Evolutionary conservation across 805 yeast species (phyloP), one percentile per base, ranked within the genome.

Genomic region (Kregervanrija delftensis): DNA sequence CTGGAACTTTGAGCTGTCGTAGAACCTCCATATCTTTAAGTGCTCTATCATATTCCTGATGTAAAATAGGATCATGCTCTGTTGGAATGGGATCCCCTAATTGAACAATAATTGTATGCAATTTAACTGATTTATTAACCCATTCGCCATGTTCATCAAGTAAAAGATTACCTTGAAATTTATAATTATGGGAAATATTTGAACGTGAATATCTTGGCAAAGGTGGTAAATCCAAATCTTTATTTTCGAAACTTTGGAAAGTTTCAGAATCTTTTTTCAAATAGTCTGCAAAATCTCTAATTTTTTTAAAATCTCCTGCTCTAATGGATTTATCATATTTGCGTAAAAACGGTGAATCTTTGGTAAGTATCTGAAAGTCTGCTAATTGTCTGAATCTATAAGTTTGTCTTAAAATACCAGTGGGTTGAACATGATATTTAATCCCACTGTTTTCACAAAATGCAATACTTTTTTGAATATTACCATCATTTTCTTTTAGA

Each of bases 121-220:
- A 65, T 64, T 73, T 83, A 11, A 77, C 73, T 6, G 58, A 40
- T 41, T 55, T 57, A 33, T 79, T 70, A 42, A 69, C 67, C 38
- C 74, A 67, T 44, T 56, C 61, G 3, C 84, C 91, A 52, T 79
- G 77, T 14, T 79, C 76, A 33, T 75, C 72, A 35, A 77, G 70
- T 46, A 67, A 59, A 2, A 90, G 81, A 53, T 86, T 90, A 50
- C 85, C 85, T 45, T 79, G 81, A 61, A 83, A 93, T 46, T 76
- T 77, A 63, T 88, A 91, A 51, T 79, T 76, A 55, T 78, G 83
- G 3, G 97, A 96, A 43, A 85, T 77, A 33, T 81, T 74, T 11
- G 83, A 77, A 37, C 83, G 77, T 1, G 96, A 81, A 50, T 88
- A 85, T 42, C 86, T 65, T 2, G 96, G 89, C 4, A 96, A 95